phyloP scores from a whole-genome alignment of 495 filamentous ascomycete genomes.

The Rostrohypoxylon terebratum region DNA sequence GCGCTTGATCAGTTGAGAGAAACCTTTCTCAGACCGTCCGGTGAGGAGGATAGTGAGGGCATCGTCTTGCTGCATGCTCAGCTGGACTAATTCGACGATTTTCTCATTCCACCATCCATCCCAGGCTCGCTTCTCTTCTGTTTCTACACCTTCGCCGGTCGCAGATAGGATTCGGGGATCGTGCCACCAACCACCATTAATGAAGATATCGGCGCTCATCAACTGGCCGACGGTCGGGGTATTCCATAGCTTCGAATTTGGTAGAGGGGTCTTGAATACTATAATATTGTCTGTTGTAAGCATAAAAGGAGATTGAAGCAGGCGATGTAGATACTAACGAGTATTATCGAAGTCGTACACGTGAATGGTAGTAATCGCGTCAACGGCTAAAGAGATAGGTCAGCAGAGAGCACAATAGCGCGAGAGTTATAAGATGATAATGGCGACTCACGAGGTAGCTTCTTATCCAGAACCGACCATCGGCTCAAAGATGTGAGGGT shows the following conservation, averaged over 20 bases:
- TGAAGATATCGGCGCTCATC: slow-evolving; percentile 77
- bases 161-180: slow-evolving; percentile 85
- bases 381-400: slow-evolving; percentile 58
- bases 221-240: slow-evolving; percentile 78
- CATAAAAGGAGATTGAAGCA: neutral
- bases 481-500: slow-evolving; percentile 80
- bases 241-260: slow-evolving; percentile 91
- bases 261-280: slow-evolving; percentile 93
- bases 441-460: slow-evolving; percentile 67
- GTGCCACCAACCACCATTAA: slow-evolving; percentile 98
- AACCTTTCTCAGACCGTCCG: slow-evolving; percentile 81
- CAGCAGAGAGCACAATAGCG: slow-evolving; percentile 15
- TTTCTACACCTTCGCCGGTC: slow-evolving; percentile 84
- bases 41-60: slow-evolving; percentile 89
- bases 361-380: slow-evolving; percentile 82
- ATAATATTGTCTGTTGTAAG: slow-evolving; percentile 49
- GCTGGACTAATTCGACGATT: slow-evolving; percentile 82
- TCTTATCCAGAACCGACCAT: slow-evolving; percentile 81
- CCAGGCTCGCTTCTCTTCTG: slow-evolving; percentile 88
- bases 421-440: neutral
- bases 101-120: slow-evolving; percentile 97
- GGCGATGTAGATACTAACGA: slow-evolving; percentile 62
- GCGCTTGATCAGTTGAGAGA: slow-evolving; percentile 81
- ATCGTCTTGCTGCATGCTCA: slow-evolving; percentile 89
- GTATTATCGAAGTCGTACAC: slow-evolving; percentile 99